phyloP scores from a whole-genome alignment of 1,284 basidiomycete genomes.

The Gomphus bonarii region DNA sequence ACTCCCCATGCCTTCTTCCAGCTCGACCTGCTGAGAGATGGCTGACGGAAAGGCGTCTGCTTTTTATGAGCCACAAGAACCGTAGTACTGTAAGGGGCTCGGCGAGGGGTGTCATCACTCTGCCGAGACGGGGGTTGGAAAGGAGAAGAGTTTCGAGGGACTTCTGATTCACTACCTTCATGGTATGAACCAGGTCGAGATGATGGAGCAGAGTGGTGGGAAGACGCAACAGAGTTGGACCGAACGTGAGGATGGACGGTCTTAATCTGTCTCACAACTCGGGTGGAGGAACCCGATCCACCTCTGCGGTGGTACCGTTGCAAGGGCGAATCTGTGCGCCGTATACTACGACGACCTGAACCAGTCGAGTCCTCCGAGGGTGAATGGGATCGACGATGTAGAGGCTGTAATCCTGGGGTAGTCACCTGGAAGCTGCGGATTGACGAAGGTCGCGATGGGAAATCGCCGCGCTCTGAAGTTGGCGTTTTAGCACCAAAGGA shows the following conservation, averaged over 20 bases:
- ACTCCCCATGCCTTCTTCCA: slow-evolving; percentile 83
- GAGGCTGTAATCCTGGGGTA: slow-evolving; percentile 19
- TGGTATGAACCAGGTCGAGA: slow-evolving; percentile 68
- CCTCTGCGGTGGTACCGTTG: slow-evolving; percentile 60
- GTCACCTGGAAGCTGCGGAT: slow-evolving; percentile 53
- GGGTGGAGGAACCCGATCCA: slow-evolving; percentile 66
- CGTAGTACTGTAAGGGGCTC: slow-evolving; percentile 30
- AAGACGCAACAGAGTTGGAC: slow-evolving; percentile 65
- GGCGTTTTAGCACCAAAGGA: slow-evolving; percentile 69
- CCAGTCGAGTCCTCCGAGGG: slow-evolving; percentile 67
- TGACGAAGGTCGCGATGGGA: slow-evolving; percentile 64
- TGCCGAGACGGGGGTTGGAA: slow-evolving; percentile 29
- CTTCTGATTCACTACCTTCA: slow-evolving; percentile 60
- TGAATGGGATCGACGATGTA: slow-evolving; percentile 53
- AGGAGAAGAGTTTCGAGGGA: slow-evolving; percentile 41
- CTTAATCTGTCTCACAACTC: slow-evolving; percentile 53
- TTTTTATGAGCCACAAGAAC: slow-evolving; percentile 71
- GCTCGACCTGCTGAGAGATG: slow-evolving; percentile 56
- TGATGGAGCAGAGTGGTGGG: slow-evolving; percentile 56
- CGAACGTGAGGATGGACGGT: slow-evolving; percentile 44
- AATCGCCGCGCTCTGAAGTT: slow-evolving; percentile 67
- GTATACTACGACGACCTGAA: slow-evolving; percentile 37
- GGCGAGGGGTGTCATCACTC: slow-evolving; percentile 41
- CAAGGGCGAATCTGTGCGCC: slow-evolving; percentile 52
- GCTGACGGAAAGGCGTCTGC: slow-evolving; percentile 52